Evolutionary conservation across 2,329 filamentous ascomycete species (phyloP).

Genomic region (Penicillium polonicum): DNA sequence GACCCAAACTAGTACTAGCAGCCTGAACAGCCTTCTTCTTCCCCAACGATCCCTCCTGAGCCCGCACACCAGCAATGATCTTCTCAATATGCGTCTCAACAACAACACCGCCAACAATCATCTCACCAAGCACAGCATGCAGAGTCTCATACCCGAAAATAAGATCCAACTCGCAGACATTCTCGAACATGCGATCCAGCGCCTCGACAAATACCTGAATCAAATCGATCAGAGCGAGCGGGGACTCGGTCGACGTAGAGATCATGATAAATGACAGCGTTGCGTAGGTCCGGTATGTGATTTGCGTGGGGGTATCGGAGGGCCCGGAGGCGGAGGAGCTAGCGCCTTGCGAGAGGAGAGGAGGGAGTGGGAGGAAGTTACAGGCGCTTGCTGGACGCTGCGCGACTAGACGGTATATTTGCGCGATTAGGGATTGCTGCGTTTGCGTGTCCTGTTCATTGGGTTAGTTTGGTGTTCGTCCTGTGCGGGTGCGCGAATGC

Average conservation of each 20-base stretch:
- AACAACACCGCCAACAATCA: slow-evolving; percentile 93
- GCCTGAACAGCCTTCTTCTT: slow-evolving; percentile 47
- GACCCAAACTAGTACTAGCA: slow-evolving; percentile 39
- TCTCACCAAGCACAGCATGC: slow-evolving; percentile 85
- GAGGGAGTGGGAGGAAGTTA: slow-evolving; percentile 87
- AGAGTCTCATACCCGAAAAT: slow-evolving; percentile 99
- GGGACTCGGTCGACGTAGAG: slow-evolving; percentile 91
- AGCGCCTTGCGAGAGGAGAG: slow-evolving; percentile 57
- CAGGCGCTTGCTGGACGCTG: slow-evolving; percentile 89
- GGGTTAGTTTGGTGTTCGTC: slow-evolving; percentile 9
- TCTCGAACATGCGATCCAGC: slow-evolving; percentile 91
- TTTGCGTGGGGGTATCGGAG: slow-evolving; percentile 88
- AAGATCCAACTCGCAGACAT: slow-evolving; percentile 95
- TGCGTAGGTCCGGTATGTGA: slow-evolving; percentile 97
- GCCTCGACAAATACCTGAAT: slow-evolving; percentile 99
- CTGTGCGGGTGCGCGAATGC: not conserved
- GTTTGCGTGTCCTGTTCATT: slow-evolving; percentile 81
- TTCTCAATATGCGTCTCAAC: slow-evolving; percentile 87
- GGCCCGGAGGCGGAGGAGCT: slow-evolving; percentile 54
- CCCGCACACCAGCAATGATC: slow-evolving; percentile 79
- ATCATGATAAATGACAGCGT: slow-evolving; percentile 99
- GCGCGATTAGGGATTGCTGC: slow-evolving; percentile 91
- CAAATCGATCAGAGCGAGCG: slow-evolving; percentile 88
- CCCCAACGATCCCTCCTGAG: slow-evolving; percentile 44
- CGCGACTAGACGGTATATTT: slow-evolving; percentile 94